A percentile compares a stretch with the other conserved stretches of the same genome.
These are phyloP conservation scores for Penicillium sp. DNA, from an alignment of 2,329 filamentous ascomycete genomes.

Conservation along the genomic window DNA sequence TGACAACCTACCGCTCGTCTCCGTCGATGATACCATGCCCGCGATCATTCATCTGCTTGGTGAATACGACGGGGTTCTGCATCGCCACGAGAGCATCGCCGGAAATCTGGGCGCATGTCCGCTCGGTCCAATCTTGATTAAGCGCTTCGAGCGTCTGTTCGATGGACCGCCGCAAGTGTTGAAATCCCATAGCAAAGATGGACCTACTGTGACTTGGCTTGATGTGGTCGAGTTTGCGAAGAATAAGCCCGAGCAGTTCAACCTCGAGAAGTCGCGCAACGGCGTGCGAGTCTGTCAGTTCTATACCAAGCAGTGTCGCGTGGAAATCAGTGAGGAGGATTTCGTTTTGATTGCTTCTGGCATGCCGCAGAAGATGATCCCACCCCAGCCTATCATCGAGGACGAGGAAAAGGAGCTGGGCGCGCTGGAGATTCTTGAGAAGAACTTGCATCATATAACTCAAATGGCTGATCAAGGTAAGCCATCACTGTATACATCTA, in stretches of 20 bases:
- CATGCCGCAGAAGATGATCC: constrained; percentile 76
- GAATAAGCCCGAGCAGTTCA: constrained; percentile 74
- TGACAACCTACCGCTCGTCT: constrained; percentile 61
- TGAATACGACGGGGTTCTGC: constrained; percentile 81
- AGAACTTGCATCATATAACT: constrained; percentile 71
- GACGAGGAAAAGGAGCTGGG: constrained; percentile 83
- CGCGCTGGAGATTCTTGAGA: constrained; percentile 79
- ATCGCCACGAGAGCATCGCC: constrained; percentile 81
- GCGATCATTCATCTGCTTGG: constrained; percentile 70
- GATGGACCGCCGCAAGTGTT: constrained; percentile 71
- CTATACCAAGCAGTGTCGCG: constrained; percentile 72
- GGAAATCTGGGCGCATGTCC: constrained; percentile 81
- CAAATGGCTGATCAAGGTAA: constrained; percentile 74
- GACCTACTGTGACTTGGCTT: constrained; percentile 70
- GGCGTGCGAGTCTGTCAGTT: constrained; percentile 75
- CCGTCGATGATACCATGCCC: constrained; percentile 67
- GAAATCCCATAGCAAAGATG: constrained; percentile 61
- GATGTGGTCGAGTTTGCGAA: constrained; percentile 84
- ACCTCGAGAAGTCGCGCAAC: constrained; percentile 65
- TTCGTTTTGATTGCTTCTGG: constrained; percentile 81
- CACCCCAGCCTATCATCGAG: constrained; percentile 76
- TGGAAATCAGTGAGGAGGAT: constrained; percentile 86
- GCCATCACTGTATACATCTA: constrained; percentile 11
- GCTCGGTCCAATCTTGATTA: constrained; percentile 76
- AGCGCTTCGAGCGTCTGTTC: constrained; percentile 82